A percentile compares a stretch with the other conserved stretches of the same genome.
phyloP scores from a whole-genome alignment of 345 rosid species.

The Nasturtium officinale region DNA sequence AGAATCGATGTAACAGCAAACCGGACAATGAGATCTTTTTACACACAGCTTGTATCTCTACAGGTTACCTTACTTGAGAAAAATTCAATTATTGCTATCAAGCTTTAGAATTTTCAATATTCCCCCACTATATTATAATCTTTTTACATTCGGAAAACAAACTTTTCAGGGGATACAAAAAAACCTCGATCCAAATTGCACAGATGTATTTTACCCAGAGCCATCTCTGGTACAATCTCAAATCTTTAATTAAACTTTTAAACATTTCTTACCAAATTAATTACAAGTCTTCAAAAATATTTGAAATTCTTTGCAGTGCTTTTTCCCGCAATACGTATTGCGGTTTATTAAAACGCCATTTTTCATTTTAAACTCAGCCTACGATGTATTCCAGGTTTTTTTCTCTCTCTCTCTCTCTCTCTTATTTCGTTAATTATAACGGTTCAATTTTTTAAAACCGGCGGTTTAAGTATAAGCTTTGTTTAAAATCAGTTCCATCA shows the following conservation, averaged over 20 bases:
- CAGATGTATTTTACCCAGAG: conserved; percentile 38
- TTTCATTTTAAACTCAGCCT: conserved; percentile 89
- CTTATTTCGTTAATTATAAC: not conserved
- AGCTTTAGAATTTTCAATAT: not conserved
- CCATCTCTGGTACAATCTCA: conserved; percentile 64
- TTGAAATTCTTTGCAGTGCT: conserved; percentile 57
- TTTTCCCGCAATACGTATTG: conserved; percentile 80
- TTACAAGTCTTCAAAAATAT: not conserved
- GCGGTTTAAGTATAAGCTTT: conserved; percentile 11
- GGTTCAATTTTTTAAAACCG: not conserved
- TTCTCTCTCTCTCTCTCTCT: not conserved
- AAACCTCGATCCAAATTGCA: conserved; percentile 69
- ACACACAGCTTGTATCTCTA: conserved; percentile 53
- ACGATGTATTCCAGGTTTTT: conserved; percentile 81
- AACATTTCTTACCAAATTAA: not conserved
- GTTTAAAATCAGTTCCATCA: conserved; percentile 66
- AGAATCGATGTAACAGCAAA: conserved; percentile 71
- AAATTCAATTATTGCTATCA: not conserved
- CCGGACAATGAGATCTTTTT: conserved; percentile 70
- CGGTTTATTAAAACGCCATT: conserved; percentile 68
- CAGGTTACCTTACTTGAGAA: conserved; percentile 48
- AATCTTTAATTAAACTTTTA: not conserved
- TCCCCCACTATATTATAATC: not conserved
- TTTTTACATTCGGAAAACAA: not conserved
- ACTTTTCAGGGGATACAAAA: conserved; percentile 63